phyloP scores from a whole-genome alignment of 768 basidiomycete genomes.

The Naganishia vaughanmartiniae region DNA sequence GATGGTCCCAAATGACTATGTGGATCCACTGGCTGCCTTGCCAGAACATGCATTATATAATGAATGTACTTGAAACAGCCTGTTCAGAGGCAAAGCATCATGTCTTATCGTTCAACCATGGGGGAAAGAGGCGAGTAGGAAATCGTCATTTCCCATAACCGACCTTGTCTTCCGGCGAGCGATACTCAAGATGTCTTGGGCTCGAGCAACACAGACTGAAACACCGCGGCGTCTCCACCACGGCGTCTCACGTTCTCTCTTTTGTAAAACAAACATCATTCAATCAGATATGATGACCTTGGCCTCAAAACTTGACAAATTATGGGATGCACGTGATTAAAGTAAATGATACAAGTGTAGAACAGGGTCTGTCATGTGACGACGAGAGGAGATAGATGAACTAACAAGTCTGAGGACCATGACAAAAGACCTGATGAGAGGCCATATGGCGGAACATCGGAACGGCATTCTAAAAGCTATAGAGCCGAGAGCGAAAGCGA shows the following conservation, averaged over 20 bases:
- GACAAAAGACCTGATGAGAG: not conserved
- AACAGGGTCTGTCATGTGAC: not conserved
- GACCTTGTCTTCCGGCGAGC: too few relatives aligned
- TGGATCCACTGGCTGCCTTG: constrained; percentile 16
- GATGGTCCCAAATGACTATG: constrained; percentile 13
- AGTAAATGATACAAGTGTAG: not conserved
- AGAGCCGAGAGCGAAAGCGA: constrained; percentile 17
- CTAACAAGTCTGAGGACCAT: not conserved
- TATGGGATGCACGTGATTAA: not conserved
- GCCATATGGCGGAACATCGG: not conserved
- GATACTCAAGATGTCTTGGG: too few relatives aligned
- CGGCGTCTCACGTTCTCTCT: too few relatives aligned
- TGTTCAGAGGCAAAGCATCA: too few relatives aligned
- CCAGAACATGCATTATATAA: not conserved
- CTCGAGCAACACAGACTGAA: too few relatives aligned
- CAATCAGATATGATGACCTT: not conserved
- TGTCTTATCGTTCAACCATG: too few relatives aligned
- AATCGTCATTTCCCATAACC: too few relatives aligned
- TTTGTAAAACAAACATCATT: too few relatives aligned
- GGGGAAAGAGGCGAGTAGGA: not conserved
- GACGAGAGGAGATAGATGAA: not conserved
- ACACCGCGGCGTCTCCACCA: too few relatives aligned
- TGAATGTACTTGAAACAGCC: constrained; percentile 1
- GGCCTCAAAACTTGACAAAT: not conserved
- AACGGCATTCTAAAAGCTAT: not conserved